Conservation (phyloP, 2,329 filamentous ascomycete genomes). For the Ophiostoma tasmaniense region DNA sequence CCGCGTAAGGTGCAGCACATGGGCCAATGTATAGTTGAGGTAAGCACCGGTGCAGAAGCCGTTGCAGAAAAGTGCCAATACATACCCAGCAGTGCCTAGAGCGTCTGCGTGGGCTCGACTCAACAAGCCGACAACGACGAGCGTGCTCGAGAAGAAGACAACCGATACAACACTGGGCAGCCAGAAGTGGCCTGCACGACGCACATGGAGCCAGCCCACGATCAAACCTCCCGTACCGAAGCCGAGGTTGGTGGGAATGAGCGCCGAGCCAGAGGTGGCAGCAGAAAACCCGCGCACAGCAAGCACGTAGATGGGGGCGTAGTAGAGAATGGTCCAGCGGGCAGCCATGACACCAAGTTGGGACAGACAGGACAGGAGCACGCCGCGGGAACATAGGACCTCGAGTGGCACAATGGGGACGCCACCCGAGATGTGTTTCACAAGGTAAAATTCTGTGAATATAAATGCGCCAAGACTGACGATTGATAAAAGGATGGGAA, state of each 20-base stretch:
- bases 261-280: slow-evolving; percentile 62
- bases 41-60: slow-evolving; percentile 64
- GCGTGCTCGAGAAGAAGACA: slow-evolving; percentile 44
- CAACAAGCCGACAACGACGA: slow-evolving; percentile 45
- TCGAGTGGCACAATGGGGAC: slow-evolving; percentile 69
- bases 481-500: slow-evolving; percentile 53
- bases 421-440: slow-evolving; percentile 35
- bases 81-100: slow-evolving; percentile 48
- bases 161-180: slow-evolving; percentile 52
- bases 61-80: slow-evolving; percentile 57
- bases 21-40: slow-evolving; percentile 74
- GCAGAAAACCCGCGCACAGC: slow-evolving; percentile 63
- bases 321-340: slow-evolving; percentile 74
- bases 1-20: slow-evolving; percentile 63
- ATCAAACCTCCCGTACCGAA: slow-evolving; percentile 67
- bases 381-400: slow-evolving; percentile 60
- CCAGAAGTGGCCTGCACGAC: slow-evolving; percentile 65
- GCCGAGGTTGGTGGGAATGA: slow-evolving; percentile 73
- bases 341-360: slow-evolving; percentile 73
- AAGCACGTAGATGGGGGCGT: slow-evolving; percentile 70
- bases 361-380: slow-evolving; percentile 63
- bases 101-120: slow-evolving; percentile 33
- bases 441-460: slow-evolving; percentile 46
- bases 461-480: slow-evolving; percentile 45
- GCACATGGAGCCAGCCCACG: slow-evolving; percentile 68